These are phyloP conservation scores for Zea luxurians DNA, from an alignment of 176 grass and related monocot species.

Conservation along the genomic window DNA sequence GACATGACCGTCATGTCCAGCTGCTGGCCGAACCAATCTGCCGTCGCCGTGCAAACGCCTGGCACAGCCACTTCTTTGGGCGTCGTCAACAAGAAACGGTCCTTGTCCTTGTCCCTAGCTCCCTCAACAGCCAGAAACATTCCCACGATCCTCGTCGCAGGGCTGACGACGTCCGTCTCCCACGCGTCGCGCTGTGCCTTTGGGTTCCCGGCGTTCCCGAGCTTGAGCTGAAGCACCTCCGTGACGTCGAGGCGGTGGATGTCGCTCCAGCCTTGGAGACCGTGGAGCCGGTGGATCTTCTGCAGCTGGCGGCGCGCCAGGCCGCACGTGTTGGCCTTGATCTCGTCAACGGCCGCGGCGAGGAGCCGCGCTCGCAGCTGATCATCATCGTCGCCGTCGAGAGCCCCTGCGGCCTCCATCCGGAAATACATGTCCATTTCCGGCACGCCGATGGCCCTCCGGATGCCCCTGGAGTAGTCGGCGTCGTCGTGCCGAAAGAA, in stretches of 20 bases:
- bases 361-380: slow-evolving; percentile 42
- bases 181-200: neutral
- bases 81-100: neutral
- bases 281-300: slow-evolving; percentile 63
- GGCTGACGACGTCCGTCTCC: neutral
- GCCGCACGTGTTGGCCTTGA: slow-evolving; percentile 75
- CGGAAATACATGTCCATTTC: slow-evolving; percentile 79
- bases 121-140: neutral
- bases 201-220: neutral
- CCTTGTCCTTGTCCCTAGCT: neutral
- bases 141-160: neutral
- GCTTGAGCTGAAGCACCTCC: neutral
- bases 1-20: neutral
- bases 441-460: slow-evolving; percentile 77
- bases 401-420: neutral
- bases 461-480: slow-evolving; percentile 72
- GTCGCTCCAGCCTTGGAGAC: neutral
- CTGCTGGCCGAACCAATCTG: neutral
- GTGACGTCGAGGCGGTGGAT: neutral
- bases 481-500: slow-evolving; percentile 47
- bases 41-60: neutral
- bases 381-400: slow-evolving; percentile 35
- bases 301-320: slow-evolving; percentile 66
- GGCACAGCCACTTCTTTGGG: neutral
- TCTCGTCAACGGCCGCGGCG: slow-evolving; percentile 57